These are phyloP conservation scores for Bodo saltans DNA, from an alignment of 78 protist genomes.

Conservation along the genomic window DNA sequence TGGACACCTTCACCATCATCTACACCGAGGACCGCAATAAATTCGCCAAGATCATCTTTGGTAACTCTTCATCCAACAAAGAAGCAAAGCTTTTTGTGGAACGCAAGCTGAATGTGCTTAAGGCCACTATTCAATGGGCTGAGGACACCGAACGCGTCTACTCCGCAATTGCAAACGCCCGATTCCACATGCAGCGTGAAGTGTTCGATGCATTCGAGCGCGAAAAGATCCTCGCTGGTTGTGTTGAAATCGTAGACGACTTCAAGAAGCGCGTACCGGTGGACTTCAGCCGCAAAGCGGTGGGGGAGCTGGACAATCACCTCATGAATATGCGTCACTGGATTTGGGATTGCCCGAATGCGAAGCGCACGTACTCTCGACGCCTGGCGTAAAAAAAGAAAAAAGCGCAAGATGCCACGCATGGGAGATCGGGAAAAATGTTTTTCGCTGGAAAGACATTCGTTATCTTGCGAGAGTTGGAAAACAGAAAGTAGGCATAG, in stretches of 20 bases:
- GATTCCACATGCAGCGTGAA: slow-evolving; percentile 7
- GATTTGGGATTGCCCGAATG: neutral
- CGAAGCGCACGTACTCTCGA: neutral
- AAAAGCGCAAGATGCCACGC: no score
- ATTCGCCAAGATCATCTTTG: neutral
- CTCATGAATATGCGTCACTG: slow-evolving; percentile 3
- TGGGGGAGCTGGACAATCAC: neutral
- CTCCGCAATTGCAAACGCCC: neutral
- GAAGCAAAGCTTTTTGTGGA: neutral
- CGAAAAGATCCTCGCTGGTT: neutral
- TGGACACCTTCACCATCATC: neutral
- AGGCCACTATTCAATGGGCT: neutral
- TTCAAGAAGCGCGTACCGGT: neutral
- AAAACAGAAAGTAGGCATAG: no score
- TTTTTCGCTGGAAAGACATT: no score
- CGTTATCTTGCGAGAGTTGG: no score
- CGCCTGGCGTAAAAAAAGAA: neutral
- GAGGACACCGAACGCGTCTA: neutral
- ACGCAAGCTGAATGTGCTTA: neutral
- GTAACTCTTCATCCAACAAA: neutral
- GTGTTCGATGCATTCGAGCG: neutral
- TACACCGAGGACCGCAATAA: neutral
- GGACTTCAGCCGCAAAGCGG: slow-evolving; percentile 4
- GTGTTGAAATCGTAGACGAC: neutral
- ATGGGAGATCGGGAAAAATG: no score